These are phyloP conservation scores for Allomyces arbusculus DNA, from an alignment of 192 early-diverging fungal genomes.

Conservation along the genomic window DNA sequence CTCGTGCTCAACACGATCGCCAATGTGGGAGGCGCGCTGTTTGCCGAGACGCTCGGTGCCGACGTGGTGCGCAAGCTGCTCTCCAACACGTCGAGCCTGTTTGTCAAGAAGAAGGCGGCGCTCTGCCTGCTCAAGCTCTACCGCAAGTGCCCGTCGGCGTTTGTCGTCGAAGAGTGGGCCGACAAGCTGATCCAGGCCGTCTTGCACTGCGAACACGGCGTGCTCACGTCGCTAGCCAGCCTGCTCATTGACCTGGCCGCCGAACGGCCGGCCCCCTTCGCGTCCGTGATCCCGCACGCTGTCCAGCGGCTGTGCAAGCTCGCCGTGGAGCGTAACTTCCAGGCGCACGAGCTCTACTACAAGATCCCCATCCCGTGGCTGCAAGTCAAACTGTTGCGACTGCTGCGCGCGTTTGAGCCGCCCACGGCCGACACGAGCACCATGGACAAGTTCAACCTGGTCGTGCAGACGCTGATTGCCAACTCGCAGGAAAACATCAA, in stretches of 20 bases:
- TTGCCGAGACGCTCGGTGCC: slow-evolving; percentile 61
- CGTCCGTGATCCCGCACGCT: background rate
- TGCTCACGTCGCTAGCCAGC: slow-evolving; percentile 59
- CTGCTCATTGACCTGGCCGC: slow-evolving; percentile 66
- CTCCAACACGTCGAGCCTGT: slow-evolving; percentile 45
- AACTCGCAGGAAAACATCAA: slow-evolving; percentile 73
- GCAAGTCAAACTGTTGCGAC: slow-evolving; percentile 81
- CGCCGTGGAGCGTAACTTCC: slow-evolving; percentile 62
- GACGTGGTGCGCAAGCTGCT: slow-evolving; percentile 74
- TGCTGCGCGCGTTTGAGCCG: slow-evolving; percentile 89
- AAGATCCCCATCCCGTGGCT: slow-evolving; percentile 96
- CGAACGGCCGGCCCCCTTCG: background rate
- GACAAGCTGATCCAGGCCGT: slow-evolving; percentile 56
- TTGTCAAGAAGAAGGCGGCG: slow-evolving; percentile 95
- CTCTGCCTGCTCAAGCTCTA: slow-evolving; percentile 74
- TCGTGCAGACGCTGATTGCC: slow-evolving; percentile 64
- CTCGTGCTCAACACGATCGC: slow-evolving; percentile 88
- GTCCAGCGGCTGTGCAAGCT: slow-evolving; percentile 21
- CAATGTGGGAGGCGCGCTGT: slow-evolving; percentile 81
- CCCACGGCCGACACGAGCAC: slow-evolving; percentile 38
- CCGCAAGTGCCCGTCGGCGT: slow-evolving; percentile 71
- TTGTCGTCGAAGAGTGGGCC: slow-evolving; percentile 74
- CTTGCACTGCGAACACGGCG: slow-evolving; percentile 31
- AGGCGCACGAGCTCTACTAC: slow-evolving; percentile 84
- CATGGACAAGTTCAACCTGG: slow-evolving; percentile 39